These are phyloP conservation scores for Penicillium arizonense DNA, from an alignment of 495 filamentous ascomycete species.

Conservation along the genomic window DNA sequence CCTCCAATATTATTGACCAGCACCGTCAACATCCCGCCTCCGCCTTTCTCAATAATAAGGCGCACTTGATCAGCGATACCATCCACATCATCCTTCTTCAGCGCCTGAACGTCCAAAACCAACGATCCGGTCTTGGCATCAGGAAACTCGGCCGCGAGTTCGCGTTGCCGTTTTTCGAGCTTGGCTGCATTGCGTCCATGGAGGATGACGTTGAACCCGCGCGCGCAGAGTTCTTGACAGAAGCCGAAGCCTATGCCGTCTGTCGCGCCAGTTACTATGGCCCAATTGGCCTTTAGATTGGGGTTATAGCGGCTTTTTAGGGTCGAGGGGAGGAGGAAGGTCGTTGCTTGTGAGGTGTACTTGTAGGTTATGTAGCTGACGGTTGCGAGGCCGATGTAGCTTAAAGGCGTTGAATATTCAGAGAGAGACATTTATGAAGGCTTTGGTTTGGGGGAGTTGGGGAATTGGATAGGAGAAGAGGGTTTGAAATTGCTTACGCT, in stretches of 20 bases:
- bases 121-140: conserved; percentile 18
- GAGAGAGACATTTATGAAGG: too few species aligned
- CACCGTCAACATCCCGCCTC: conserved; percentile 28
- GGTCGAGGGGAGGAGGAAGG: conserved; percentile 14
- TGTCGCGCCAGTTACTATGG: conserved; percentile 57
- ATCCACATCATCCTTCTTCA: conserved; percentile 9
- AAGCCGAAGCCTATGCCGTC: conserved; percentile 59
- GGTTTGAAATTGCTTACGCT: too few species aligned
- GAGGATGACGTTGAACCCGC: conserved; percentile 57
- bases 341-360: conserved; percentile 17
- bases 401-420: conserved; percentile 5
- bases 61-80: conserved; percentile 18
- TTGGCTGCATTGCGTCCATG: conserved; percentile 54
- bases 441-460: too few species aligned
- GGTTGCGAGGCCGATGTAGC: conserved; percentile 17
- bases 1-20: conserved; percentile 53
- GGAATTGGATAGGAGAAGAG: too few species aligned
- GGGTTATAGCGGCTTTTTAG: conserved; percentile 14
- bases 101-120: conserved; percentile 31
- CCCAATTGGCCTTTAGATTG: conserved; percentile 38
- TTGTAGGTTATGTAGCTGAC: conserved; percentile 9
- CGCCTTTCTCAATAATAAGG: conserved; percentile 11
- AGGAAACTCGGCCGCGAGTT: conserved; percentile 34
- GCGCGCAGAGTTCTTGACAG: conserved; percentile 46
- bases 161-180: conserved; percentile 28